A percentile compares a stretch with the other conserved stretches of the same genome.
These are phyloP conservation scores for Agaricus bisporus DNA, from an alignment of 768 basidiomycete genomes.

Conservation along the genomic window DNA sequence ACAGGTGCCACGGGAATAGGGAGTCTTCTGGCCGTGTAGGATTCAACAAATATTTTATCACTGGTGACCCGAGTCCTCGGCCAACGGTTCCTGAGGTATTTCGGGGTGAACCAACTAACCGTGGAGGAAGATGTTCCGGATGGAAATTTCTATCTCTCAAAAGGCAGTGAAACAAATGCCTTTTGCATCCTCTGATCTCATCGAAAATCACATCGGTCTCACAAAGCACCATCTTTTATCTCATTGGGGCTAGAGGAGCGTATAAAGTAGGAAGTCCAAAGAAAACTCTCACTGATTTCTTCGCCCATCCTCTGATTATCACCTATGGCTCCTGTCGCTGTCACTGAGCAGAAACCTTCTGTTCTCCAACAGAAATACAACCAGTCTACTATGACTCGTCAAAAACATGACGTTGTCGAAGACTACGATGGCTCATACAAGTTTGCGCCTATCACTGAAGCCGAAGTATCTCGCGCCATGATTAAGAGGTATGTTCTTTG, in stretches of 20 bases:
- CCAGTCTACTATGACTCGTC: slow-evolving; percentile 9
- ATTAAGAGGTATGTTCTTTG: slow-evolving; percentile 47
- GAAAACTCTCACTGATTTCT: not conserved
- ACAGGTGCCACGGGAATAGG: too few species aligned
- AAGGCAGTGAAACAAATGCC: not conserved
- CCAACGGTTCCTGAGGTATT: too few species aligned
- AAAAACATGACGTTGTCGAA: slow-evolving; percentile 36
- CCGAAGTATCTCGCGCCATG: slow-evolving; percentile 73
- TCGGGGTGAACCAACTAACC: not conserved
- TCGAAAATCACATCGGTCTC: slow-evolving; percentile 1
- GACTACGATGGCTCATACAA: slow-evolving; percentile 60
- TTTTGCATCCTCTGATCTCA: not conserved
- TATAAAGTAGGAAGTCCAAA: not conserved
- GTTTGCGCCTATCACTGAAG: slow-evolving; percentile 72
- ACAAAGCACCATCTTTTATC: not conserved
- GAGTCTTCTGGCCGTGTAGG: too few species aligned
- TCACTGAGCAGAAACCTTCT: slow-evolving; percentile 8
- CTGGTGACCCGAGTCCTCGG: too few species aligned
- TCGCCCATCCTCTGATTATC: not conserved
- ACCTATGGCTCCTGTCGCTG: slow-evolving; percentile 22
- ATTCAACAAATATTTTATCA: too few species aligned
- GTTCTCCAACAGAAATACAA: not conserved
- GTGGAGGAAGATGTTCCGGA: slow-evolving; percentile 1
- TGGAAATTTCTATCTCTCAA: not conserved
- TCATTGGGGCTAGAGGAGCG: not conserved